Percentiles rank a stretch among this genome's conserved stretches.
Evolutionary conservation across 805 yeast species (phyloP).

Genomic region (Ogataea wickerhamii): DNA sequence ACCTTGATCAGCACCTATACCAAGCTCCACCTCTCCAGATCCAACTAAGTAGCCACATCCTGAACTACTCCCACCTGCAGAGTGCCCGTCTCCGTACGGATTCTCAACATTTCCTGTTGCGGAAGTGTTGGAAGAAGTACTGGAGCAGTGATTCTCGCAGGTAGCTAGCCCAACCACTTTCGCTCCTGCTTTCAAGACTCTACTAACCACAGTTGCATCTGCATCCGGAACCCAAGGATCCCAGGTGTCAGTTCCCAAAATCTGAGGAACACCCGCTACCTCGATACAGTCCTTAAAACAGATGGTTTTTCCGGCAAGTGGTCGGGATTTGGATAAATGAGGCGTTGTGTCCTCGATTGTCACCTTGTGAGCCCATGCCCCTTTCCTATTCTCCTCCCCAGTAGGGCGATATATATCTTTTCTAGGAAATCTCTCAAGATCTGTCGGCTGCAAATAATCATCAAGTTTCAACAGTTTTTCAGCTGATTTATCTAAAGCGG

Average conservation of each 20-base stretch:
- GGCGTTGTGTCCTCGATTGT: constrained; percentile 27
- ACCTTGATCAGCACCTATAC: constrained; percentile 37
- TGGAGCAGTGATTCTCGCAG: constrained; percentile 35
- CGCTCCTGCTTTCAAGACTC: constrained; percentile 35
- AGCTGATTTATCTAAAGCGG: constrained; percentile 29
- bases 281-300: constrained; percentile 36
- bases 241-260: constrained; percentile 35
- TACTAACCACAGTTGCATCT: constrained; percentile 37
- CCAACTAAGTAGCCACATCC: constrained; percentile 46
- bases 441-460: constrained; percentile 31
- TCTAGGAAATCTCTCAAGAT: constrained; percentile 33
- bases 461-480: constrained; percentile 26
- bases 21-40: constrained; percentile 40
- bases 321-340: constrained; percentile 30
- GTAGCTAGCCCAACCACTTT: constrained; percentile 33
- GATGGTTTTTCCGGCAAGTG: constrained; percentile 28
- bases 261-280: constrained; percentile 35
- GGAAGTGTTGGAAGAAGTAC: constrained; percentile 30
- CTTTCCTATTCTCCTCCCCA: constrained; percentile 24
- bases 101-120: constrained; percentile 43
- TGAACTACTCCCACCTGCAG: constrained; percentile 48
- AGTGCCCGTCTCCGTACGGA: constrained; percentile 36
- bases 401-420: constrained; percentile 25
- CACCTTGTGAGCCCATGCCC: constrained; percentile 33
- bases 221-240: constrained; percentile 32